phyloP scores from a whole-genome alignment of 768 basidiomycete genomes.

The Tulasnella sp. region DNA sequence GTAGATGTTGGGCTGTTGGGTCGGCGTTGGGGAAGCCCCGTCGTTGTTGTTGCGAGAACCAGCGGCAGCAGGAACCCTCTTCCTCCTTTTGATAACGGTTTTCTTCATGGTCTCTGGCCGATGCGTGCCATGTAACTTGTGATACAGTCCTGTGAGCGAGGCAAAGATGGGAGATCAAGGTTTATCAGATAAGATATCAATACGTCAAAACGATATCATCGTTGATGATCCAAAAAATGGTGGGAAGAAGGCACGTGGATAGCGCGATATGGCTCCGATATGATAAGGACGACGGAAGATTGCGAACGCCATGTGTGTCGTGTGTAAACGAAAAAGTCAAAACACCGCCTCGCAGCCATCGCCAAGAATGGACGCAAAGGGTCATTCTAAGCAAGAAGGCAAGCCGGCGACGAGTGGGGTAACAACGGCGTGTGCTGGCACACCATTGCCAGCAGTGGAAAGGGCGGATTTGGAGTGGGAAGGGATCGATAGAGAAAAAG shows the following conservation, averaged over 20 bases:
- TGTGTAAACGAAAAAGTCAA: constrained; percentile 6
- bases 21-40: constrained; percentile 22
- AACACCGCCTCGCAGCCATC: constrained; percentile 10
- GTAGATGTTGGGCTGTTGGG: constrained; percentile 17
- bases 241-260: not conserved
- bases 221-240: not conserved
- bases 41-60: constrained; percentile 34
- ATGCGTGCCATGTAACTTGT: constrained; percentile 95
- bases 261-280: constrained; percentile 5
- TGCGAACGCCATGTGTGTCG: not conserved
- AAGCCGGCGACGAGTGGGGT: not conserved
- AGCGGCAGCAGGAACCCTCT: constrained; percentile 88
- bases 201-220: not conserved
- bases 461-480: constrained; percentile 7
- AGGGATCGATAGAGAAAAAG: constrained; percentile 12
- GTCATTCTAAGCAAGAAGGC: not conserved
- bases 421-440: not conserved
- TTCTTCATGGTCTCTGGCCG: constrained; percentile 99
- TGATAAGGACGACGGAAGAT: not conserved
- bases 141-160: constrained; percentile 74
- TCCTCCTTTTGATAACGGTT: constrained; percentile 95
- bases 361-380: constrained; percentile 10
- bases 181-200: constrained; percentile 21
- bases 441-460: constrained; percentile 8
- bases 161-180: constrained; percentile 31